These are phyloP conservation scores for Aspergillus japonicus DNA, from an alignment of 2,329 filamentous ascomycete species.

Conservation along the genomic window DNA sequence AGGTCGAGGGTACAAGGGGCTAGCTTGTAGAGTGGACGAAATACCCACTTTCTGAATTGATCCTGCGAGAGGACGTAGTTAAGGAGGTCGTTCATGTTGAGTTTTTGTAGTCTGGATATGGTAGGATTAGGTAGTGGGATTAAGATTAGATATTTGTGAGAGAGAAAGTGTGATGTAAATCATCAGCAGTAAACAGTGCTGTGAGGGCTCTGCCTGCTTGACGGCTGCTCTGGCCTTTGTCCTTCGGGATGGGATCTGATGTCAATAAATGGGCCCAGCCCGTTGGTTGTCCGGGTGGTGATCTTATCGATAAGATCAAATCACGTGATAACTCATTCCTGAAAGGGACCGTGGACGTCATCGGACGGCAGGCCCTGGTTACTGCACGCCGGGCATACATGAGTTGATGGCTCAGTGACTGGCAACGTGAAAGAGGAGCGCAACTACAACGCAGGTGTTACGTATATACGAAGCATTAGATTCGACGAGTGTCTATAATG, in stretches of 20 bases:
- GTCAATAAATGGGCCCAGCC: conserved; percentile 4
- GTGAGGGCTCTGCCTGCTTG: background rate
- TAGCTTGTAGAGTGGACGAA: no score
- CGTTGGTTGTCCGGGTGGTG: conserved; percentile 5
- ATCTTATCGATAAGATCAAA: conserved; percentile 5
- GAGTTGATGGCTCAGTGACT: no score
- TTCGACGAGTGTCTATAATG: conserved; percentile 22
- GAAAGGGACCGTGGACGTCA: background rate
- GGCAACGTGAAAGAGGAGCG: no score
- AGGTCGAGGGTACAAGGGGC: conserved; percentile 22
- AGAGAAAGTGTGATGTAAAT: no score
- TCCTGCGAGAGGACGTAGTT: conserved; percentile 61
- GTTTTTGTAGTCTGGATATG: background rate
- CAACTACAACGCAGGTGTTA: background rate
- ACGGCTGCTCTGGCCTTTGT: background rate
- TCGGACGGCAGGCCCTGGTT: background rate
- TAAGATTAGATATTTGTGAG: background rate
- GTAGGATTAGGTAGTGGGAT: background rate
- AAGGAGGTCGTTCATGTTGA: conserved; percentile 59
- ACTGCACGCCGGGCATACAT: no score
- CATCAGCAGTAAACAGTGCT: background rate
- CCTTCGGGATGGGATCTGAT: conserved; percentile 4
- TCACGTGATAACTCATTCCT: conserved; percentile 2
- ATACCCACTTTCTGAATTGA: conserved; percentile 56
- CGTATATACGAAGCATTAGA: conserved; percentile 8